Evolutionary conservation across 1,139 yeast genomes (phyloP).

Genomic region (Kodamaea anthophila): DNA sequence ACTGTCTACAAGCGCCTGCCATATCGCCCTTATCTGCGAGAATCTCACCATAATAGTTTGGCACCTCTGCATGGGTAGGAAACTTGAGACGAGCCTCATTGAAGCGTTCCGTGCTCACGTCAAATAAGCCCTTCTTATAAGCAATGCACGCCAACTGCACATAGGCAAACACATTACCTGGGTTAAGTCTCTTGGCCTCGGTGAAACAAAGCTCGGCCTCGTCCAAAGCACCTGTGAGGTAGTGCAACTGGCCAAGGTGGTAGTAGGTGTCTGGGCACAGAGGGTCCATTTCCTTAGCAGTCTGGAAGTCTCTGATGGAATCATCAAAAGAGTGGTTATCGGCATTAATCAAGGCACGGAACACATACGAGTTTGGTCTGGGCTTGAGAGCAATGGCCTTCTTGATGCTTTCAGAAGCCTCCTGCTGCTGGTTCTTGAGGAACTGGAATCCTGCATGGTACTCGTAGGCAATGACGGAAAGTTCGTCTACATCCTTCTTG

Average conservation of each 20-base stretch:
- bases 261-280: slow-evolving; percentile 78
- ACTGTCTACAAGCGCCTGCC: slow-evolving; percentile 71
- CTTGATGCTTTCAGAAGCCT: slow-evolving; percentile 53
- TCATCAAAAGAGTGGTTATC: slow-evolving; percentile 63
- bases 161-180: slow-evolving; percentile 74
- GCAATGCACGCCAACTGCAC: slow-evolving; percentile 91
- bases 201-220: slow-evolving; percentile 73
- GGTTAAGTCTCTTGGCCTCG: slow-evolving; percentile 69
- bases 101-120: slow-evolving; percentile 62
- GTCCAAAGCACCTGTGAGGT: slow-evolving; percentile 68
- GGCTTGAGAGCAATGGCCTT: slow-evolving; percentile 64
- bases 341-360: slow-evolving; percentile 79
- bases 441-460: slow-evolving; percentile 78
- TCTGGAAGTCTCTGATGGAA: slow-evolving; percentile 64
- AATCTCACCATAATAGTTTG: slow-evolving; percentile 93
- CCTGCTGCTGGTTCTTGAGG: slow-evolving; percentile 65
- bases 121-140: slow-evolving; percentile 68
- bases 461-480: slow-evolving; percentile 64
- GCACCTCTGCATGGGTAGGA: slow-evolving; percentile 87
- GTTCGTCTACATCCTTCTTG: slow-evolving; percentile 44
- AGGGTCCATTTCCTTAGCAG: slow-evolving; percentile 67
- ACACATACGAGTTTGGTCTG: slow-evolving; percentile 76
- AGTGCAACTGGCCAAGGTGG: slow-evolving; percentile 90
- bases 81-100: slow-evolving; percentile 67
- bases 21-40: slow-evolving; percentile 75